A percentile compares a stretch with the other conserved stretches of the same genome.
Conservation (phyloP, 176 grass and related monocot genomes). For the sorghum (Sorghum bicolor) region DNA sequence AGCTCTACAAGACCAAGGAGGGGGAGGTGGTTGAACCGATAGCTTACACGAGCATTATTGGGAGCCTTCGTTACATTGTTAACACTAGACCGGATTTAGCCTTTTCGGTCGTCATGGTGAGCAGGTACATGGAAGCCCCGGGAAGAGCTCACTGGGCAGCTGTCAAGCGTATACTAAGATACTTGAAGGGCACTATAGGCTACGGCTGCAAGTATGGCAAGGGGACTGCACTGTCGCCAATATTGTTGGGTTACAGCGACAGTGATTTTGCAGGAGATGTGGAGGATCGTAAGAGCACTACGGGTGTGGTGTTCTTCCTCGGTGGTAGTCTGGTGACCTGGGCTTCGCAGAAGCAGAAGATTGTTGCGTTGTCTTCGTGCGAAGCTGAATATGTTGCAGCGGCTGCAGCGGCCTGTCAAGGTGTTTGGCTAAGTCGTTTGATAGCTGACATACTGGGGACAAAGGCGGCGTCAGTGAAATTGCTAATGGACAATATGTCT, state of each 20-base stretch:
- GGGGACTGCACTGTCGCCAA: rapidly evolving
- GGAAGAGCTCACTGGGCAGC: background rate
- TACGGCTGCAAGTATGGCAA: background rate
- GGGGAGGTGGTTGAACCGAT: background rate
- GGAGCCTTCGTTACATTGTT: background rate
- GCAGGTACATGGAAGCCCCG: background rate
- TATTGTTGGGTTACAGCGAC: background rate
- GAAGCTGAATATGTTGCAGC: background rate
- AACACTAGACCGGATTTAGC: background rate
- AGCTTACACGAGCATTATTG: background rate
- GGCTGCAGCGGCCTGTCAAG: background rate
- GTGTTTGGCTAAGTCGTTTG: background rate
- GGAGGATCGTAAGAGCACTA: background rate
- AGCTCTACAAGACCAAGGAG: background rate
- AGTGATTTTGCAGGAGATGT: background rate
- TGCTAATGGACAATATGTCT: background rate
- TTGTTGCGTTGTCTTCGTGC: background rate
- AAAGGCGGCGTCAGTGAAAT: background rate
- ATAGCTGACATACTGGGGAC: background rate
- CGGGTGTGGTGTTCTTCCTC: background rate
- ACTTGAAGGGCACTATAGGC: background rate
- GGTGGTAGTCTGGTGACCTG: background rate
- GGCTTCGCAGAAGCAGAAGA: background rate
- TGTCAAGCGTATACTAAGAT: background rate
- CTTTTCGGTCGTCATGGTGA: background rate